Conservation (phyloP, 2,329 filamentous ascomycete genomes). For the Ampelomyces quisqualis region DNA sequence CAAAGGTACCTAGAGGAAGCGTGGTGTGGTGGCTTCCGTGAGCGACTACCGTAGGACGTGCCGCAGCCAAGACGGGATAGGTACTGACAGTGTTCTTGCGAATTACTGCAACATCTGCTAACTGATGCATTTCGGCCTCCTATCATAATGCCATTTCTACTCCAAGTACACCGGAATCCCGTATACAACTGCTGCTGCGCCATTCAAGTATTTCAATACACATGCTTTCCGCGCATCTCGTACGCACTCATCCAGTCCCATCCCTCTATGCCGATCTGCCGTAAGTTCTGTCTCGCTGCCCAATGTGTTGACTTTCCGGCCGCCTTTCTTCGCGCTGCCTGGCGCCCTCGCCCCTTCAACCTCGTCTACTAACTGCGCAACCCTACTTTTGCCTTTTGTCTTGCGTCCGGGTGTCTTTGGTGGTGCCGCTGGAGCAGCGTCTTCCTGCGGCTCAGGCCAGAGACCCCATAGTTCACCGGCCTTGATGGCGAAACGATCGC, state of each 20-base stretch:
- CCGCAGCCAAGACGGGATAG: too few species aligned
- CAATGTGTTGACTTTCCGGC: slow-evolving; percentile 30
- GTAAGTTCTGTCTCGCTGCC: slow-evolving; percentile 26
- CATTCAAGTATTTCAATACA: slow-evolving; percentile 86
- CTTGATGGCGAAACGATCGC: slow-evolving; percentile 82
- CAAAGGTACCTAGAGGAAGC: too few species aligned
- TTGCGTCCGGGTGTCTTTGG: slow-evolving; percentile 29
- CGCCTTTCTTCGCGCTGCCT: slow-evolving; percentile 19
- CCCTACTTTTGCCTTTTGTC: slow-evolving; percentile 34
- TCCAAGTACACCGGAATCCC: slow-evolving; percentile 85
- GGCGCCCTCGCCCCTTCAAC: slow-evolving; percentile 26
- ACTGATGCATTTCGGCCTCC: not conserved
- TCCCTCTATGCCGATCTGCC: slow-evolving; percentile 28
- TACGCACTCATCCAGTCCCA: slow-evolving; percentile 75
- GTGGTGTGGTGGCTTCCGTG: too few species aligned
- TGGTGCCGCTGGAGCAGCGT: slow-evolving; percentile 12
- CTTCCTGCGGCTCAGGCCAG: slow-evolving; percentile 49
- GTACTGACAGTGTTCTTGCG: not conserved
- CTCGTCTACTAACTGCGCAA: slow-evolving; percentile 26
- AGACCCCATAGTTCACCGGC: slow-evolving; percentile 88
- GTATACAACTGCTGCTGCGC: slow-evolving; percentile 90
- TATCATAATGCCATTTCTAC: slow-evolving; percentile 13
- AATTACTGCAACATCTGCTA: not conserved
- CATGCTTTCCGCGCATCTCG: slow-evolving; percentile 74
- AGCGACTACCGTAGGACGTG: too few species aligned